Conservation (phyloP, 2,329 filamentous ascomycete species). For the Aspergillus pseudoglaucus region DNA sequence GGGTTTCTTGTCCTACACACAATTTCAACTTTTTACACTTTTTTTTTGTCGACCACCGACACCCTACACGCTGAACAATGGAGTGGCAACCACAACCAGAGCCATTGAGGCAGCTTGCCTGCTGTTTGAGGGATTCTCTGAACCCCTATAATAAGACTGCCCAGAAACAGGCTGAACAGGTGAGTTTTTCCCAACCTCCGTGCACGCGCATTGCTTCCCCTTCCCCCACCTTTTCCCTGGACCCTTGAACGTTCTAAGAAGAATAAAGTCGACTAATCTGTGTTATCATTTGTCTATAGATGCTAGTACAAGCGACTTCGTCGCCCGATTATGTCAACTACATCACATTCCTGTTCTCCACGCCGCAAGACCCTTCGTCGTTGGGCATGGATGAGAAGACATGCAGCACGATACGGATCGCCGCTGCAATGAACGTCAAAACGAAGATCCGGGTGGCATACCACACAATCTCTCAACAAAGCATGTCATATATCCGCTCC, state of each 20-base stretch:
- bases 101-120: constrained; percentile 80
- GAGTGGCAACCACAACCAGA: constrained; percentile 87
- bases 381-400: constrained; percentile 53
- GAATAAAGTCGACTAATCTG: constrained; percentile 12
- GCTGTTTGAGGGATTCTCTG: constrained; percentile 85
- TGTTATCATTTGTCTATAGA: constrained; percentile 47
- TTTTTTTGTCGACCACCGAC: constrained; percentile 2
- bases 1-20: constrained; percentile 17
- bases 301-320: constrained; percentile 81
- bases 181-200: constrained; percentile 43
- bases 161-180: constrained; percentile 84
- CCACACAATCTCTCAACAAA: constrained; percentile 66
- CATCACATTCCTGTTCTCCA: constrained; percentile 82
- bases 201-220: constrained; percentile 5
- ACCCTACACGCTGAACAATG: constrained; percentile 47
- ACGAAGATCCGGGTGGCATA: constrained; percentile 77
- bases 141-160: constrained; percentile 71
- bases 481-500: constrained; percentile 70
- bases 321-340: constrained; percentile 97
- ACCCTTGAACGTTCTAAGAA: neutral
- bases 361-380: constrained; percentile 51
- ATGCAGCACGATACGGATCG: constrained; percentile 72
- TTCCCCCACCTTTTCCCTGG: constrained; percentile 2
- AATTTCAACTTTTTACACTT: constrained; percentile 6
- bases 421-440: constrained; percentile 90